phyloP scores from a whole-genome alignment of 1,139 yeast species.

The Candida buenavistaensis region DNA sequence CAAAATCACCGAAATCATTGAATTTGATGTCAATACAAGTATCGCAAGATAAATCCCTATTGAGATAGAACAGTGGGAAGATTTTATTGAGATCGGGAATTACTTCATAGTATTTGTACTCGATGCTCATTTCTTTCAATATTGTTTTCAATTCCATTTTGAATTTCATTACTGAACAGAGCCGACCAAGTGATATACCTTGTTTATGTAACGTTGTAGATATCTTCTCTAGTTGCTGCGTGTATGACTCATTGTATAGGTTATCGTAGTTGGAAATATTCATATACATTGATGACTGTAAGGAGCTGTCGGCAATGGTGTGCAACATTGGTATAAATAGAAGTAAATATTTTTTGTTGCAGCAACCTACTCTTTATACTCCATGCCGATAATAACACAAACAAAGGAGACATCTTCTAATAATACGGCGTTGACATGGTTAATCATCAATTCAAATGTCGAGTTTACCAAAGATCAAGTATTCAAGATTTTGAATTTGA shows the following conservation, averaged over 20 bases:
- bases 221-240: not conserved
- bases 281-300: not conserved
- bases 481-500: slow-evolving; percentile 16
- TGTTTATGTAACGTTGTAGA: slow-evolving; percentile 3
- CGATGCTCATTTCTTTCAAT: slow-evolving; percentile 8
- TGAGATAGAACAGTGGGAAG: not conserved
- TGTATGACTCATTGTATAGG: not conserved
- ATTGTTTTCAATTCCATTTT: slow-evolving; percentile 15
- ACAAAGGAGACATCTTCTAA: too few relatives aligned
- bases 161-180: slow-evolving; percentile 11
- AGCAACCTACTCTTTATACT: not conserved
- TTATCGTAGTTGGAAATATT: not conserved
- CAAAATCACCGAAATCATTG: slow-evolving; percentile 10
- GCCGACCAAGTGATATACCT: too few relatives aligned
- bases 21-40: slow-evolving; percentile 4
- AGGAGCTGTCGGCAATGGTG: too few relatives aligned
- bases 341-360: not conserved
- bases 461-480: slow-evolving; percentile 16
- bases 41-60: not conserved
- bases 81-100: slow-evolving; percentile 3
- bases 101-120: slow-evolving; percentile 13
- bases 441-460: slow-evolving; percentile 16
- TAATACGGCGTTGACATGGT: slow-evolving; percentile 18
- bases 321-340: not conserved
- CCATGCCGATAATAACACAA: slow-evolving; percentile 2